Evolutionary conservation across 306 rosid genomes (phyloP).

Genomic region (Sicyos baderoa): DNA sequence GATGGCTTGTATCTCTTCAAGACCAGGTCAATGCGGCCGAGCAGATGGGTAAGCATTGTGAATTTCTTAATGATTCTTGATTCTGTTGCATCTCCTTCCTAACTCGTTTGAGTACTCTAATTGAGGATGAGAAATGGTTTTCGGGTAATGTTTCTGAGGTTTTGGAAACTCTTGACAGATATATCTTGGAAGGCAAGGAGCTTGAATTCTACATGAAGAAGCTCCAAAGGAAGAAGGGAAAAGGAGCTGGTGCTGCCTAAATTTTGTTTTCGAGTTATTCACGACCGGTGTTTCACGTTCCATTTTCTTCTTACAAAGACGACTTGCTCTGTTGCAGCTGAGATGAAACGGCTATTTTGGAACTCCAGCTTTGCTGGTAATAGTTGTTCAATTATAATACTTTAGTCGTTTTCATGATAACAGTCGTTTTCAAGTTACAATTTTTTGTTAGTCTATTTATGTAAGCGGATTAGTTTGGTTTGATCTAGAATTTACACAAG

Average conservation of each 20-base stretch:
- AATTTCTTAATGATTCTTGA: background rate
- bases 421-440: background rate
- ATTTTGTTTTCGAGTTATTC: background rate
- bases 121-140: background rate
- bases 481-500: background rate
- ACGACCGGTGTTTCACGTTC: background rate
- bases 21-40: conserved; percentile 16
- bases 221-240: conserved; percentile 17
- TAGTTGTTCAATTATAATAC: conserved; percentile 8
- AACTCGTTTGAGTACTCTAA: background rate
- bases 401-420: background rate
- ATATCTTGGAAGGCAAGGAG: conserved; percentile 16
- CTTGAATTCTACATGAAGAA: conserved; percentile 17
- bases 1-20: conserved; percentile 17
- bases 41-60: conserved; percentile 7
- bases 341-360: conserved; percentile 11
- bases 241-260: conserved; percentile 15
- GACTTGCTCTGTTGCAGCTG: background rate
- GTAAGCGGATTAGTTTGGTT: background rate
- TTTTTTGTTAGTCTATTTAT: background rate
- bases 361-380: conserved; percentile 5
- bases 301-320: background rate
- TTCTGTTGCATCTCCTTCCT: background rate
- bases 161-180: background rate
- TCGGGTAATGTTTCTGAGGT: background rate